Percentiles rank a stretch among this genome's conserved stretches.
phyloP scores from a whole-genome alignment of 176 grass and related monocot species.

The Paspalum notatum region DNA sequence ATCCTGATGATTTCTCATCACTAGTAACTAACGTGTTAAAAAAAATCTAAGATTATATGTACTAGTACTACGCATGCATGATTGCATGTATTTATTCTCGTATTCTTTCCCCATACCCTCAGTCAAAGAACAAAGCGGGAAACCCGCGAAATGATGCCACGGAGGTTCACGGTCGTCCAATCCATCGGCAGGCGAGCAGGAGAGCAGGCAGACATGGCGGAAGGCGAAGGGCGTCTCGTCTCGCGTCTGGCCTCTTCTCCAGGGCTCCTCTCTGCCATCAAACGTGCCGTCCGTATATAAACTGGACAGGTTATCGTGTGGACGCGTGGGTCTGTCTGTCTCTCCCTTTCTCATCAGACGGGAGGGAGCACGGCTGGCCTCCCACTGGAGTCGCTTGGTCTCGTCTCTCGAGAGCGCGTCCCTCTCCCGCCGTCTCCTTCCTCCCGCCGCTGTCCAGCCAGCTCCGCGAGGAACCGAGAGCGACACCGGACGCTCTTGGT shows the following conservation, averaged over 20 bases:
- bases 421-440: too few species aligned
- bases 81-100: too few species aligned
- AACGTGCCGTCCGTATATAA: constrained; percentile 5
- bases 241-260: constrained; percentile 3
- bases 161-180: too few species aligned
- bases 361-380: constrained; percentile 37
- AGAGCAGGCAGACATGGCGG: constrained; percentile 5
- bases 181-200: not conserved
- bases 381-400: constrained; percentile 40
- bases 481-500: constrained; percentile 4
- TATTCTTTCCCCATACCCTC: not conserved
- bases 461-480: constrained; percentile 19
- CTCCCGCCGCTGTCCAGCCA: not conserved
- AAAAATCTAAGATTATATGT: too few species aligned
- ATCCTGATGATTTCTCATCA: too few species aligned
- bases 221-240: not conserved
- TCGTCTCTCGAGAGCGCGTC: not conserved
- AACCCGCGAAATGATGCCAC: not conserved
- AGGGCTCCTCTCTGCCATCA: constrained; percentile 3
- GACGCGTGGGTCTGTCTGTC: too few species aligned
- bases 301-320: not conserved
- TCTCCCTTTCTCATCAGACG: not conserved
- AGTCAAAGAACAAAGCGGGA: not conserved
- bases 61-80: too few species aligned
- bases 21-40: too few species aligned